Evolutionary conservation across 768 basidiomycete genomes (phyloP).

Genomic region (Amyloporia xantha): DNA sequence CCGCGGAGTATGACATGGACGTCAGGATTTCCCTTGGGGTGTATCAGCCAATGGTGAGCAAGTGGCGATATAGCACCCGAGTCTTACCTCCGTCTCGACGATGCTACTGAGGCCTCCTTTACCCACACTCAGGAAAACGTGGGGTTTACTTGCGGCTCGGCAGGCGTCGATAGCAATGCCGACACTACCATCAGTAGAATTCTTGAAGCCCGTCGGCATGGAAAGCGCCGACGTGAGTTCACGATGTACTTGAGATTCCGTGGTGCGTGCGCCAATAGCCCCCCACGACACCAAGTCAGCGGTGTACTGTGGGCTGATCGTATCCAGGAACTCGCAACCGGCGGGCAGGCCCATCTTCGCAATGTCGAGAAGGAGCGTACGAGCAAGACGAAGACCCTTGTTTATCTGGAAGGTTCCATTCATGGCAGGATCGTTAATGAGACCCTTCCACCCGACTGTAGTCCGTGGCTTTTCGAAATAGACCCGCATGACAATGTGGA

Average conservation of each 20-base stretch:
- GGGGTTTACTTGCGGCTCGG: constrained; percentile 81
- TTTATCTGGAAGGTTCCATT: constrained; percentile 95
- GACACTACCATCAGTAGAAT: constrained; percentile 91
- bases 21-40: constrained; percentile 71
- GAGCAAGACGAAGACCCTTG: constrained; percentile 85
- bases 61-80: background rate
- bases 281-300: constrained; percentile 94
- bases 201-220: constrained; percentile 98
- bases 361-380: constrained; percentile 80
- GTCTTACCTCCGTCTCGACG: constrained; percentile 79
- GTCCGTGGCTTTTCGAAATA: constrained; percentile 98
- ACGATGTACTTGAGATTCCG: constrained; percentile 89
- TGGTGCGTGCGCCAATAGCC: constrained; percentile 90
- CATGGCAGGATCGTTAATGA: constrained; percentile 96
- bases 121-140: constrained; percentile 95
- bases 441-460: constrained; percentile 97
- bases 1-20: constrained; percentile 96
- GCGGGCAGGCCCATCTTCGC: constrained; percentile 87
- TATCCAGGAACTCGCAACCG: constrained; percentile 94
- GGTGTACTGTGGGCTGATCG: constrained; percentile 78
- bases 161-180: constrained; percentile 94
- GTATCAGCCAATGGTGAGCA: background rate
- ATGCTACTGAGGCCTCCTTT: constrained; percentile 95
- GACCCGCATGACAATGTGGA: constrained; percentile 95
- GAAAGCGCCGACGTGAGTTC: constrained; percentile 84